Conservation (phyloP, 768 basidiomycete species). For the Tylopilus sp. region DNA sequence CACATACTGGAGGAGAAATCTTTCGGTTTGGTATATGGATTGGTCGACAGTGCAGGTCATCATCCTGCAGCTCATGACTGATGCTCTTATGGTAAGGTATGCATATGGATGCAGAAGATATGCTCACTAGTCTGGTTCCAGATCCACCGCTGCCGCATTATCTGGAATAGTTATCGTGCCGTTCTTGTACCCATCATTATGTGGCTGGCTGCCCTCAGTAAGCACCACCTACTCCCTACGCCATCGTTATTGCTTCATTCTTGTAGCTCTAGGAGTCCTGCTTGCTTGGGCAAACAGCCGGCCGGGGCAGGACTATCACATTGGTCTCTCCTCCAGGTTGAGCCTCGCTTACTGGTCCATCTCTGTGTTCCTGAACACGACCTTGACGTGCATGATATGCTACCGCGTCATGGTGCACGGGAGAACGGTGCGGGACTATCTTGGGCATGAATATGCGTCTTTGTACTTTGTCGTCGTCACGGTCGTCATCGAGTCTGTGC, state of each 20-base stretch:
- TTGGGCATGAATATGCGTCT: neutral
- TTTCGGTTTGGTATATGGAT: slow-evolving; percentile 24
- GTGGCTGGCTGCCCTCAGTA: neutral
- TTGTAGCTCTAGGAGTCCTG: neutral
- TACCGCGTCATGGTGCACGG: neutral
- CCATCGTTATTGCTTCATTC: neutral
- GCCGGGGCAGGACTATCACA: neutral
- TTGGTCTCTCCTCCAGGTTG: neutral
- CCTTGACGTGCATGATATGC: neutral
- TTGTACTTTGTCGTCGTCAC: neutral
- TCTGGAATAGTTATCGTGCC: neutral
- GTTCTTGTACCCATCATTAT: neutral
- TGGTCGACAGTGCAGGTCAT: slow-evolving; percentile 7
- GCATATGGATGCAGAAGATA: neutral
- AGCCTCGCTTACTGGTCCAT: neutral
- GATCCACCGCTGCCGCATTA: too few species aligned
- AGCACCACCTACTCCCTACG: neutral
- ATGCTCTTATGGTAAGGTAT: slow-evolving; percentile 17
- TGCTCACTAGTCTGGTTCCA: slow-evolving; percentile 15
- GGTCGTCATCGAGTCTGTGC: neutral
- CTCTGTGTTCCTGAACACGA: neutral
- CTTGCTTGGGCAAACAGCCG: neutral
- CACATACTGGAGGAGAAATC: neutral
- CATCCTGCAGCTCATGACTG: neutral
- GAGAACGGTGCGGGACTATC: neutral